Evolutionary conservation across 2,329 filamentous ascomycete species (phyloP).

Genomic region (Aspergillus intermedius): DNA sequence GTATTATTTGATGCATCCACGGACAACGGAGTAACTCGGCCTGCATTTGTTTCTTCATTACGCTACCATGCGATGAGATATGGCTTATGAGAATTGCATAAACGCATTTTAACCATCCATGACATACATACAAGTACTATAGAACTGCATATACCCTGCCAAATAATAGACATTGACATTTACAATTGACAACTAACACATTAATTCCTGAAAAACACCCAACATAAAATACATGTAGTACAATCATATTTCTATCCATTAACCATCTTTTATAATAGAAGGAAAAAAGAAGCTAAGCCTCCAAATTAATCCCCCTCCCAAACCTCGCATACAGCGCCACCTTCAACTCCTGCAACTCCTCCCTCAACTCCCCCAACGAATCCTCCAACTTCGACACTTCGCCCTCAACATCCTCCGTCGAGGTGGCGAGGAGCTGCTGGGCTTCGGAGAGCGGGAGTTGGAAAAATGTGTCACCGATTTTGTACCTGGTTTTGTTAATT

Average conservation of each 20-base stretch:
- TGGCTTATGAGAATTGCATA: neutral
- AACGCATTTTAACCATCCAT: too few relatives aligned
- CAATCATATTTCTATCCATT: neutral
- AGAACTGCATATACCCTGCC: too few relatives aligned
- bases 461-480: slow-evolving; percentile 94
- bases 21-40: slow-evolving; percentile 19
- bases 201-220: too few relatives aligned
- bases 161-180: neutral
- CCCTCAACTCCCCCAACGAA: slow-evolving; percentile 64
- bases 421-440: slow-evolving; percentile 70
- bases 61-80: too few relatives aligned
- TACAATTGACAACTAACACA: neutral
- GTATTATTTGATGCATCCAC: slow-evolving; percentile 33
- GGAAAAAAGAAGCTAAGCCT: slow-evolving; percentile 54
- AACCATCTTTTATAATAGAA: neutral
- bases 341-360: slow-evolving; percentile 87
- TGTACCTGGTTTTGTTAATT: slow-evolving; percentile 59
- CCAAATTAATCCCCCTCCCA: slow-evolving; percentile 92
- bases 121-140: too few relatives aligned
- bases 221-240: too few relatives aligned
- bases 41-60: too few relatives aligned
- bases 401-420: slow-evolving; percentile 66
- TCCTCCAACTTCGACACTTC: slow-evolving; percentile 73
- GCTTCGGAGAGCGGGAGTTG: slow-evolving; percentile 77
- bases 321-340: slow-evolving; percentile 90